These are phyloP conservation scores for Nasturtium officinale DNA, from an alignment of 345 rosid species.

Conservation along the genomic window DNA sequence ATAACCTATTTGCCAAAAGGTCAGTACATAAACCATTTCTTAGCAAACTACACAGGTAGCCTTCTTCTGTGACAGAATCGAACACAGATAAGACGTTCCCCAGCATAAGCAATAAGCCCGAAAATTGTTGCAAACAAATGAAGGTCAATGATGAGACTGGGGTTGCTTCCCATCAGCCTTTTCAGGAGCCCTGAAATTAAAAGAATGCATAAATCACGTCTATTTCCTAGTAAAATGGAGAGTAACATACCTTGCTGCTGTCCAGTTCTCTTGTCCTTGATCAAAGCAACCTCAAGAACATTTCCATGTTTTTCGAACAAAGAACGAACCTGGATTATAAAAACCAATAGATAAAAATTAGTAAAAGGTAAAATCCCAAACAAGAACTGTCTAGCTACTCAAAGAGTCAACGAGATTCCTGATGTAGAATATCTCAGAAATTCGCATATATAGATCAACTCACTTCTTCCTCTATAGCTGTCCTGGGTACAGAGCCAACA, in stretches of 20 bases:
- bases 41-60: conserved; percentile 57
- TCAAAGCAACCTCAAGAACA: conserved; percentile 92
- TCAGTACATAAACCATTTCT: conserved; percentile 47
- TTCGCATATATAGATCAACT: conserved; percentile 39
- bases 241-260: conserved; percentile 85
- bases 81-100: conserved; percentile 48
- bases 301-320: conserved; percentile 84
- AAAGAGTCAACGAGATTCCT: not conserved
- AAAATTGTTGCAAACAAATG: conserved; percentile 73
- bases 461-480: conserved; percentile 83
- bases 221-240: conserved; percentile 47
- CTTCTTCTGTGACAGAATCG: conserved; percentile 58
- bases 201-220: conserved; percentile 50
- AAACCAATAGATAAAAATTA: conserved; percentile 28
- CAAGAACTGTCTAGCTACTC: not conserved
- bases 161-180: conserved; percentile 91
- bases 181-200: conserved; percentile 77
- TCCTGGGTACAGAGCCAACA: conserved; percentile 97
- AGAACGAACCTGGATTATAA: conserved; percentile 68
- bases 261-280: conserved; percentile 95
- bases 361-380: not conserved
- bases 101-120: conserved; percentile 70
- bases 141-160: conserved; percentile 76
- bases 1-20: conserved; percentile 54
- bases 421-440: not conserved